These are phyloP conservation scores for Cordyceps cicadae DNA, from an alignment of 2,329 filamentous ascomycete genomes.

Conservation along the genomic window DNA sequence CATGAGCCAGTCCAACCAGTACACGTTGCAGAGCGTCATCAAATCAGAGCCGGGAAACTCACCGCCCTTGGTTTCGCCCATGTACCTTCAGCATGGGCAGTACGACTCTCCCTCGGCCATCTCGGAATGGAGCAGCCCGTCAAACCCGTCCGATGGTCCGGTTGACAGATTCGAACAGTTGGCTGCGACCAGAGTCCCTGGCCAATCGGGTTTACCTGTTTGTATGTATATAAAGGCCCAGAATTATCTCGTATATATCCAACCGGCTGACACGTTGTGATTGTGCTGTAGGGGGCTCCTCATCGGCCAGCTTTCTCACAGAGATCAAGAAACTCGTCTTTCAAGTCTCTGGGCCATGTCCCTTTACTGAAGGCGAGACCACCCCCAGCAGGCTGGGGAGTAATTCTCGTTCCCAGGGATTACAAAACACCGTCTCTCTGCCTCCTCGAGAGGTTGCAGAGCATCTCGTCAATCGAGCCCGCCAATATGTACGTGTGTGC, in stretches of 20 bases:
- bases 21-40: neutral
- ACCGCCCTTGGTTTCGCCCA: neutral
- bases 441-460: conserved; percentile 47
- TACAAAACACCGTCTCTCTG: conserved; percentile 42
- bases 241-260: neutral
- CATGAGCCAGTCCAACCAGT: neutral
- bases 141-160: neutral
- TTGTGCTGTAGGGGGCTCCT: conserved; percentile 38
- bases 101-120: neutral
- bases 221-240: neutral
- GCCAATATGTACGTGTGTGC: conserved; percentile 1
- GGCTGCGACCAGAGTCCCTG: neutral
- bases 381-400: conserved; percentile 19
- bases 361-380: conserved; percentile 47
- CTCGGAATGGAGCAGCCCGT: neutral
- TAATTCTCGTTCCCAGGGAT: conserved; percentile 31
- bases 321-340: conserved; percentile 53
- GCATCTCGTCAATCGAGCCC: conserved; percentile 21
- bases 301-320: conserved; percentile 52
- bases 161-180: neutral
- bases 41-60: neutral
- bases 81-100: neutral
- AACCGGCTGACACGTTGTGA: neutral
- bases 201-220: neutral
- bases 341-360: conserved; percentile 42